These are phyloP conservation scores for Rhinocladiella similis DNA, from an alignment of 2,329 filamentous ascomycete genomes.

Conservation along the genomic window DNA sequence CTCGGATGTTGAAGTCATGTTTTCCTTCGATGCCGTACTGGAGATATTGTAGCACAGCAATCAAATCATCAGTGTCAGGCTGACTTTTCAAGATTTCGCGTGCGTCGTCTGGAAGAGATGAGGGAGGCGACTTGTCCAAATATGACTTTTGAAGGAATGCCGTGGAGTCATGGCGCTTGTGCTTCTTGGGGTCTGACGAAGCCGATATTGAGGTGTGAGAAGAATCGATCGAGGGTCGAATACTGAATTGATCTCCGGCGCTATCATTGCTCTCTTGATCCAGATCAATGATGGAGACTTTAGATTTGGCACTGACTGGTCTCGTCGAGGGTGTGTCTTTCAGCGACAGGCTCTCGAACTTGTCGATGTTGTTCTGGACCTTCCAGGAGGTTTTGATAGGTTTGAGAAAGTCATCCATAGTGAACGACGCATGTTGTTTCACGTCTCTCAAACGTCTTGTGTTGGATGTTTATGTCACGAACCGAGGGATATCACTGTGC, in stretches of 20 bases:
- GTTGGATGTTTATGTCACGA: too few relatives aligned
- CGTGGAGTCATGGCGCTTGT: conserved; percentile 24
- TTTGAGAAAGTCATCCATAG: conserved; percentile 57
- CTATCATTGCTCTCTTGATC: conserved; percentile 12
- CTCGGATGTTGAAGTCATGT: conserved; percentile 51
- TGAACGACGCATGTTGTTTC: conserved; percentile 12
- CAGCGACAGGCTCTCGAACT: conserved; percentile 38
- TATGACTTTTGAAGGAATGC: conserved; percentile 29
- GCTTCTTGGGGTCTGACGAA: conserved; percentile 4
- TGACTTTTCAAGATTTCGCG: conserved; percentile 63
- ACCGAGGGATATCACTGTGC: too few relatives aligned
- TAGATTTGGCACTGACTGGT: conserved; percentile 18
- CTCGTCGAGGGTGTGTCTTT: conserved; percentile 9
- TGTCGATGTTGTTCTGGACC: conserved; percentile 46
- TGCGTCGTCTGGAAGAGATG: conserved; percentile 46
- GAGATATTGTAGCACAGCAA: conserved; percentile 56
- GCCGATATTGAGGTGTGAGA: conserved; percentile 35
- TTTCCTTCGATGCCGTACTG: conserved; percentile 32
- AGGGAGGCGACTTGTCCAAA: conserved; percentile 12
- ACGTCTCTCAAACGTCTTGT: too few relatives aligned
- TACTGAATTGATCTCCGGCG: conserved; percentile 13
- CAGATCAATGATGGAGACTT: conserved; percentile 23
- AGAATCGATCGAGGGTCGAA: conserved; percentile 27
- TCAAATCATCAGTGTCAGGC: conserved; percentile 61
- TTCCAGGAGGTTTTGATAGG: conserved; percentile 56